These are phyloP conservation scores for Coemansia aciculifera DNA, from an alignment of 192 early-diverging fungal species.

Conservation along the genomic window DNA sequence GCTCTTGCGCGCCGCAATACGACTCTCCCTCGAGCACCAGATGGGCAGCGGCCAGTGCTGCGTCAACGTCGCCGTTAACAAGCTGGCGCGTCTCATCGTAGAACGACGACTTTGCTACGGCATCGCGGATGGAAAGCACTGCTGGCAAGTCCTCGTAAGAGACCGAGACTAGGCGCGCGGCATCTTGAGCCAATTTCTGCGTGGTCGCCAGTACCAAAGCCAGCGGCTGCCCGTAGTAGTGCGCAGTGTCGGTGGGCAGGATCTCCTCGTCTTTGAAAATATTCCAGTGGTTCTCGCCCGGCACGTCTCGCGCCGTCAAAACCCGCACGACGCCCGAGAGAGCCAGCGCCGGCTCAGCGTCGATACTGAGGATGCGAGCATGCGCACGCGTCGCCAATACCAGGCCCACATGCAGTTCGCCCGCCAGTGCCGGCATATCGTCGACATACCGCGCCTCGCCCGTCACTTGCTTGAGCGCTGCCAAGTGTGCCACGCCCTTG, in stretches of 20 bases:
- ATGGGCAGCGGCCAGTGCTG: constrained; percentile 55
- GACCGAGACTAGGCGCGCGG: constrained; percentile 68
- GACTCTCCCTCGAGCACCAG: constrained; percentile 60
- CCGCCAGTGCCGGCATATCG: constrained; percentile 71
- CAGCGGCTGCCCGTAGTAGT: constrained; percentile 73
- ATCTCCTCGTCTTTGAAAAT: constrained; percentile 76
- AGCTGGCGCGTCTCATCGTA: constrained; percentile 61
- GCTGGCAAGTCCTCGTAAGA: constrained; percentile 70
- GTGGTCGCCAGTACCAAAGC: constrained; percentile 76
- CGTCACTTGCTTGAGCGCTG: constrained; percentile 81
- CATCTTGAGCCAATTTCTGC: constrained; percentile 66
- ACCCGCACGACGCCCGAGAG: constrained; percentile 66
- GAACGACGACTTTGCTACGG: constrained; percentile 66
- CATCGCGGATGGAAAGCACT: constrained; percentile 79
- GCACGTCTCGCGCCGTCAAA: constrained; percentile 69
- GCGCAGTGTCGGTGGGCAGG: constrained; percentile 69
- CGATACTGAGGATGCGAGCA: constrained; percentile 64
- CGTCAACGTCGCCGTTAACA: constrained; percentile 65
- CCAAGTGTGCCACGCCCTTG: constrained; percentile 64
- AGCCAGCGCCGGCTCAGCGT: constrained; percentile 63
- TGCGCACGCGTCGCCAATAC: constrained; percentile 69
- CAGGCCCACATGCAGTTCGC: constrained; percentile 70
- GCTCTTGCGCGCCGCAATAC: constrained; percentile 70
- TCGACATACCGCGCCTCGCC: constrained; percentile 85
- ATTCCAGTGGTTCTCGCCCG: constrained; percentile 60